Conservation (phyloP, 1,284 basidiomycete genomes). For the Trametes sp. region DNA sequence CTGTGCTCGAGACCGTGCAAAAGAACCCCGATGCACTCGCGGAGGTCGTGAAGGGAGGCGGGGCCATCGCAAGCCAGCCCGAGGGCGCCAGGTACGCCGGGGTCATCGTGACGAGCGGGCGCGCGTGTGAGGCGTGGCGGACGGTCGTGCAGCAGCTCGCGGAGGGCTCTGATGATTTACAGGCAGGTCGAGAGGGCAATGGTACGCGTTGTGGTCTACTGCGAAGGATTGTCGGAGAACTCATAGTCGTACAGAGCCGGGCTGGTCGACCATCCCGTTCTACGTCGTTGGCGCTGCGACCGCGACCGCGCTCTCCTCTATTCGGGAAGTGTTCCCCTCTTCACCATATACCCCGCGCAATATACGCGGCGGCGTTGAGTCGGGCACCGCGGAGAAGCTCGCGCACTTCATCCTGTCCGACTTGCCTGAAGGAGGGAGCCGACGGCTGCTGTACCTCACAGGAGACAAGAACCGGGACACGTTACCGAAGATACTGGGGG, state of each 20-base stretch:
- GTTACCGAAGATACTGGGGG: slow-evolving; percentile 57
- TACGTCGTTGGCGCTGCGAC: slow-evolving; percentile 79
- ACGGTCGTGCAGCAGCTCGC: slow-evolving; percentile 15
- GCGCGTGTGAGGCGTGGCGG: slow-evolving; percentile 75
- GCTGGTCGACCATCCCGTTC: slow-evolving; percentile 56
- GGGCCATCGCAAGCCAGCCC: slow-evolving; percentile 2
- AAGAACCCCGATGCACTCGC: slow-evolving; percentile 57
- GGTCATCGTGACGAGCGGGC: slow-evolving; percentile 76
- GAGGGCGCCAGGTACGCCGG: slow-evolving; percentile 50
- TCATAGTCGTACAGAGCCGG: neutral
- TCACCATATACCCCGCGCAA: slow-evolving; percentile 47
- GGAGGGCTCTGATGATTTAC: neutral
- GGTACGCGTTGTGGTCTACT: neutral
- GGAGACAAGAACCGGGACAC: slow-evolving; percentile 86
- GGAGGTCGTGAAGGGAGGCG: slow-evolving; percentile 44
- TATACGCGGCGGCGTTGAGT: slow-evolving; percentile 59
- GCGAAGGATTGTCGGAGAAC: neutral
- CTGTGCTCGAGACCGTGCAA: slow-evolving; percentile 70
- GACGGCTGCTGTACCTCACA: slow-evolving; percentile 70
- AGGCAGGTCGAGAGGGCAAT: neutral
- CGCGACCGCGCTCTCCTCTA: slow-evolving; percentile 51
- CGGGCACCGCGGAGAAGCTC: slow-evolving; percentile 72
- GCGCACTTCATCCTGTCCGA: slow-evolving; percentile 69
- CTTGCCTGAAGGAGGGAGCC: slow-evolving; percentile 27
- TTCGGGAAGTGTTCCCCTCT: slow-evolving; percentile 42